Conservation (phyloP, 768 basidiomycete species). For the Dendrothele bispora region DNA sequence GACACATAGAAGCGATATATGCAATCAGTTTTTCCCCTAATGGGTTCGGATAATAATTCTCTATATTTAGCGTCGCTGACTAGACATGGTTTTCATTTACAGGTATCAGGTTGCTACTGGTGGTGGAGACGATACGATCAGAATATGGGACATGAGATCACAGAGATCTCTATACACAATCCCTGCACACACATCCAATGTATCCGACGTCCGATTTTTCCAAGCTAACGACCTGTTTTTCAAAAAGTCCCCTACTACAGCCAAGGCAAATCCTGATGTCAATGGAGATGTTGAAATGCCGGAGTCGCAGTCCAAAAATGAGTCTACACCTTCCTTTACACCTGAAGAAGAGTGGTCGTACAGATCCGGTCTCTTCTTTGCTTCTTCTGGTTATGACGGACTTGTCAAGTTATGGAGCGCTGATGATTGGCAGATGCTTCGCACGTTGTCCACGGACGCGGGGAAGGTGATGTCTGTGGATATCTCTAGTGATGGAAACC, state of each 20-base stretch:
- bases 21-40: conserved; percentile 93
- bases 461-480: conserved; percentile 99
- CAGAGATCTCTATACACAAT: conserved; percentile 94
- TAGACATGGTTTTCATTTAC: conserved; percentile 12
- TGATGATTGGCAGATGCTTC: conserved; percentile 94
- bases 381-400: conserved; percentile 92
- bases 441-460: conserved; percentile 87
- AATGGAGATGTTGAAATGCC: conserved; percentile 49
- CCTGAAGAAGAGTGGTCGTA: conserved; percentile 73
- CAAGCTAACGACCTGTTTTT: conserved; percentile 57
- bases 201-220: conserved; percentile 96
- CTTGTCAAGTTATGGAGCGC: conserved; percentile 96
- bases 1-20: conserved; percentile 92
- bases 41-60: conserved; percentile 60
- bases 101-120: conserved; percentile 98
- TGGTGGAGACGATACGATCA: conserved; percentile 94
- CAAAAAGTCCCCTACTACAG: conserved; percentile 33
- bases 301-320: conserved; percentile 27
- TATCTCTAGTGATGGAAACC: conserved; percentile 76
- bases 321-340: conserved; percentile 19
- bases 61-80: not conserved
- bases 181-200: conserved; percentile 92
- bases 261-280: conserved; percentile 25
- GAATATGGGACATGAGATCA: conserved; percentile 97
- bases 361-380: conserved; percentile 88